Base-by-base conservation (phyloP, 148 eudicot genomes). In the Cornus suecica region DNA sequence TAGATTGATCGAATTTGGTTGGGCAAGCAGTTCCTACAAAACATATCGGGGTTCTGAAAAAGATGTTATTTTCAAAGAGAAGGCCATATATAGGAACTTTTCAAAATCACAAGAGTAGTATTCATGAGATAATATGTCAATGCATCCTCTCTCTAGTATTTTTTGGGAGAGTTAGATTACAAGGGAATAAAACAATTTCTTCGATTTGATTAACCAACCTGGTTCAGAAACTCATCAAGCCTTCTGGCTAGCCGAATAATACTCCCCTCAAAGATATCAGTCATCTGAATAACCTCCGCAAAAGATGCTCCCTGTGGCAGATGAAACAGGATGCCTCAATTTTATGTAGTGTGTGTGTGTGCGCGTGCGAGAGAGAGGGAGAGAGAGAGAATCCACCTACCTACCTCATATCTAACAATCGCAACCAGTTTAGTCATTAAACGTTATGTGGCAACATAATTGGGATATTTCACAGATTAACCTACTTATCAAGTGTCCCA, bases 211-310 rank as follows among this genome's bases (percentile, higher is more conserved):
- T 20, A 48, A 74, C 61, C 78, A 76, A 92, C 99, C 97, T 95
- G 99, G 83, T 92, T 95, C 69, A 95, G 73, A 83, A 95, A 95
- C 83, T 95, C 99, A 81, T 95, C 99, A 62, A 95, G 94, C 84
- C 99, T 88, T 85, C 99, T 90, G 60, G 94, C 97, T 52, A 87
- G 84, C 82, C 99, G 81, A 69, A 95, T 95, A 63, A 95, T 84
- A 77, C 99, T 92, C 42, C 99, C 99, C 84, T 95, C 99, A 79
- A 95, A 95, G 60, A 95, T 95, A 84, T 92, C 99, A 22, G 99
- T 95, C 97, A 92, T 95, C 80, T 95, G 94, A 78, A 92, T 92
- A 45, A 95, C 97, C 52, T 95, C 99, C 11, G 91, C 87, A 85
- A 95, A 95, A 76, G 83, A 76, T 69, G 90, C 87, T 72, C 99